These are phyloP conservation scores for Chytriomyces hyalinus DNA, from an alignment of 192 early-diverging fungal species.

Conservation along the genomic window DNA sequence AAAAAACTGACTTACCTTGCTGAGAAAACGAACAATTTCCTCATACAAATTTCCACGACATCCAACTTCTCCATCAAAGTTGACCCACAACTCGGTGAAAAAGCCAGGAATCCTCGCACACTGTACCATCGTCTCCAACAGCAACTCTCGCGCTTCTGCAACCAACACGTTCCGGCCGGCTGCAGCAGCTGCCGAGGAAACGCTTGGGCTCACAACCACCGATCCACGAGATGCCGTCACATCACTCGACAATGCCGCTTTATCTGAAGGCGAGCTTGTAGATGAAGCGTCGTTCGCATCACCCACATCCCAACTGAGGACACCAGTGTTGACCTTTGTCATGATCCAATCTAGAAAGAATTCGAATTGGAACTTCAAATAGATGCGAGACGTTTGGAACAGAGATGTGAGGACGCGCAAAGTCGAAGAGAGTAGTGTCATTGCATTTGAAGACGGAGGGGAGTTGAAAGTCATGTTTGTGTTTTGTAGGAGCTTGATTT, in stretches of 20 bases:
- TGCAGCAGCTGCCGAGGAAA: neutral
- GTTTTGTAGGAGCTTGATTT: constrained; percentile 59
- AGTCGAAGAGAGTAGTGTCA: constrained; percentile 62
- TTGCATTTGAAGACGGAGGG: constrained; percentile 42
- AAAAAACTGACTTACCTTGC: constrained; percentile 56
- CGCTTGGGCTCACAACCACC: neutral
- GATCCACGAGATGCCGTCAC: neutral
- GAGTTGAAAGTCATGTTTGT: constrained; percentile 53
- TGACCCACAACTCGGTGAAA: constrained; percentile 88
- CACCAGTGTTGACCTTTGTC: constrained; percentile 49
- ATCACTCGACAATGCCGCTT: too few relatives aligned
- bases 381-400: constrained; percentile 69
- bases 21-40: constrained; percentile 77
- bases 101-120: constrained; percentile 77
- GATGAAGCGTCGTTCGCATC: constrained; percentile 34
- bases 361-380: constrained; percentile 81
- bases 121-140: constrained; percentile 80
- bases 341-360: constrained; percentile 69
- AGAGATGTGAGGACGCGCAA: constrained; percentile 71
- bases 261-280: neutral
- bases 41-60: constrained; percentile 85
- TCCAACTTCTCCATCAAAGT: constrained; percentile 88
- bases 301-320: constrained; percentile 59
- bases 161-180: constrained; percentile 53
- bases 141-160: constrained; percentile 82